A percentile compares a stretch with the other conserved stretches of the same genome.
These are phyloP conservation scores for Daedaleopsis sinensis DNA, from an alignment of 768 basidiomycete genomes.

Conservation along the genomic window DNA sequence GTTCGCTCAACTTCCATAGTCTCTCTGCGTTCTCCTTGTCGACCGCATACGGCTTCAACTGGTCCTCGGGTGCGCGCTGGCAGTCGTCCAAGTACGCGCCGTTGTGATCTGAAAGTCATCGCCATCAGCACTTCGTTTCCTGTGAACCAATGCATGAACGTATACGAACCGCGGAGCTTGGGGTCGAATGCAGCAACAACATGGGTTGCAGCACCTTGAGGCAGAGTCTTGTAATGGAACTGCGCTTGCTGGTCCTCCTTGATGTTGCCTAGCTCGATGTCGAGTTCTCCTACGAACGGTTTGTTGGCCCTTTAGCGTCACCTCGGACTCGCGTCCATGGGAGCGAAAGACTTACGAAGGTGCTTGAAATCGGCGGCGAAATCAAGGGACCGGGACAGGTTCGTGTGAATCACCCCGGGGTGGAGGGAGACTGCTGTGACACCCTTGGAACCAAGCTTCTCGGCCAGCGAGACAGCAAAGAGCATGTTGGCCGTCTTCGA, in stretches of 20 bases:
- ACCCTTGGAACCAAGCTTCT: too few relatives aligned
- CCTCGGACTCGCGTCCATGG: too few relatives aligned
- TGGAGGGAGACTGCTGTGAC: too few relatives aligned
- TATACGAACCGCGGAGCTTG: neutral
- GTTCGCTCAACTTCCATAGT: neutral
- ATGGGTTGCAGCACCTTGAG: neutral
- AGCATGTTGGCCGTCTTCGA: too few relatives aligned
- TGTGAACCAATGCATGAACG: neutral
- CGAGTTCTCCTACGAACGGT: neutral
- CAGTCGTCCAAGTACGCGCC: neutral
- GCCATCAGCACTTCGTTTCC: too few relatives aligned
- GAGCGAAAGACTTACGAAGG: too few relatives aligned
- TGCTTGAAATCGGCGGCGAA: too few relatives aligned
- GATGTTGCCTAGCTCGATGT: neutral
- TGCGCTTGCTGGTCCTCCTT: neutral
- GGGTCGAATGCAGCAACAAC: too few relatives aligned
- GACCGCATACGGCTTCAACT: neutral
- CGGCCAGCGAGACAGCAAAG: too few relatives aligned
- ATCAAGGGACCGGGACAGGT: too few relatives aligned
- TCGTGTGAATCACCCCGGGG: too few relatives aligned
- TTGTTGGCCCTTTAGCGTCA: too few relatives aligned
- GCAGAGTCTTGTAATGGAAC: neutral
- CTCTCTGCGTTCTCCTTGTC: neutral
- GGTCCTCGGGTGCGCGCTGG: neutral
- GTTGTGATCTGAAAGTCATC: neutral